phyloP scores from a whole-genome alignment of 2,329 filamentous ascomycete genomes.

The Aspergillus sp. region DNA sequence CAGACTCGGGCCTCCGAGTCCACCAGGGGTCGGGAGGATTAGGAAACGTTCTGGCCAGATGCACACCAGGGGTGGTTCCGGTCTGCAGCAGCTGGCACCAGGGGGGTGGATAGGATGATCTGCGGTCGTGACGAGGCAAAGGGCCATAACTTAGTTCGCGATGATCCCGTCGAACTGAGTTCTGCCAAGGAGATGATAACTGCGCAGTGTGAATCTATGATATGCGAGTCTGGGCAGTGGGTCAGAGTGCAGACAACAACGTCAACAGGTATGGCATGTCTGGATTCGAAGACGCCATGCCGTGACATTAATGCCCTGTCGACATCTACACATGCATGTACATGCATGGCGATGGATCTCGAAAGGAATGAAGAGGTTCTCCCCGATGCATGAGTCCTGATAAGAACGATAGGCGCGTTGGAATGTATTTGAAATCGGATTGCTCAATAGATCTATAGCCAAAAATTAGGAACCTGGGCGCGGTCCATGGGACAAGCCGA shows the following conservation, averaged over 20 bases:
- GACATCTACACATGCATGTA: background rate
- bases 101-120: slow-evolving; percentile 2
- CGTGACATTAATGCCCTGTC: background rate
- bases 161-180: background rate
- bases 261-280: slow-evolving; percentile 10
- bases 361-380: background rate
- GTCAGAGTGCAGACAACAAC: slow-evolving; percentile 4
- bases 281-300: background rate
- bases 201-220: background rate
- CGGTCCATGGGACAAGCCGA: background rate
- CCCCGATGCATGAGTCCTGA: background rate
- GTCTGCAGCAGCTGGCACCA: slow-evolving; percentile 2
- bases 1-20: slow-evolving; percentile 4
- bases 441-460: background rate
- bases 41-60: slow-evolving; percentile 5
- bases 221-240: slow-evolving; percentile 5
- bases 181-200: slow-evolving; percentile 4
- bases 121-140: background rate
- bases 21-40: slow-evolving; percentile 8
- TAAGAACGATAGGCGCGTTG: background rate
- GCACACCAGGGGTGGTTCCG: slow-evolving; percentile 14
- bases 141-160: too few relatives aligned
- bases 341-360: background rate
- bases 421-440: background rate
- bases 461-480: background rate